Percentiles rank a stretch among this genome's conserved stretches.
phyloP scores from a whole-genome alignment of 805 yeast species.

The Vanderwaltozyma yarrowii region DNA sequence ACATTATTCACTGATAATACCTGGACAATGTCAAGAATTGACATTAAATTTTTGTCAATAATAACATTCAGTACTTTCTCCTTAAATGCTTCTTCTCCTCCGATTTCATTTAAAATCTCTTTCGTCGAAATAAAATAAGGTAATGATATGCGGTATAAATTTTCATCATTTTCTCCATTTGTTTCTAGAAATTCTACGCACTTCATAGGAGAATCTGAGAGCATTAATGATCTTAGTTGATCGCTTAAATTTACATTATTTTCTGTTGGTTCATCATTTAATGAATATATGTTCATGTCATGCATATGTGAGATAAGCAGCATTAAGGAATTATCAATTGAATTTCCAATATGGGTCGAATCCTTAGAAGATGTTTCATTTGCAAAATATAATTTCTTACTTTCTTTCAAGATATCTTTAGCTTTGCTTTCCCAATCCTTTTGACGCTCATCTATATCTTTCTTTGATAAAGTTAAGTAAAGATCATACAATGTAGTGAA shows the following conservation, averaged over 20 bases:
- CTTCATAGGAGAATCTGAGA: slow-evolving; percentile 44
- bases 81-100: slow-evolving; percentile 38
- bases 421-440: slow-evolving; percentile 63
- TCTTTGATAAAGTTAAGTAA: slow-evolving; percentile 52
- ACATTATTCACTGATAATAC: slow-evolving; percentile 51
- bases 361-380: neutral
- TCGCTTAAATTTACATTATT: slow-evolving; percentile 17
- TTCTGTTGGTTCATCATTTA: slow-evolving; percentile 31
- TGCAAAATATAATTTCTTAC: slow-evolving; percentile 30
- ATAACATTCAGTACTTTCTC: slow-evolving; percentile 43
- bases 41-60: slow-evolving; percentile 41
- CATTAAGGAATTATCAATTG: slow-evolving; percentile 25
- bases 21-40: slow-evolving; percentile 72
- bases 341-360: slow-evolving; percentile 5
- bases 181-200: slow-evolving; percentile 48
- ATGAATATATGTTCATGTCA: slow-evolving; percentile 30
- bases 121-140: slow-evolving; percentile 50
- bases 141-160: slow-evolving; percentile 55
- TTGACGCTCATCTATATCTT: slow-evolving; percentile 29
- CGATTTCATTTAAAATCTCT: slow-evolving; percentile 40
- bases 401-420: slow-evolving; percentile 34
- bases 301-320: slow-evolving; percentile 34
- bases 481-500: slow-evolving; percentile 73
- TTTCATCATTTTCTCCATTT: slow-evolving; percentile 54
- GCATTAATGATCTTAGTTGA: slow-evolving; percentile 53